Conservation (phyloP, 164 flowering plant genomes). For the Macadamia integrifolia region DNA sequence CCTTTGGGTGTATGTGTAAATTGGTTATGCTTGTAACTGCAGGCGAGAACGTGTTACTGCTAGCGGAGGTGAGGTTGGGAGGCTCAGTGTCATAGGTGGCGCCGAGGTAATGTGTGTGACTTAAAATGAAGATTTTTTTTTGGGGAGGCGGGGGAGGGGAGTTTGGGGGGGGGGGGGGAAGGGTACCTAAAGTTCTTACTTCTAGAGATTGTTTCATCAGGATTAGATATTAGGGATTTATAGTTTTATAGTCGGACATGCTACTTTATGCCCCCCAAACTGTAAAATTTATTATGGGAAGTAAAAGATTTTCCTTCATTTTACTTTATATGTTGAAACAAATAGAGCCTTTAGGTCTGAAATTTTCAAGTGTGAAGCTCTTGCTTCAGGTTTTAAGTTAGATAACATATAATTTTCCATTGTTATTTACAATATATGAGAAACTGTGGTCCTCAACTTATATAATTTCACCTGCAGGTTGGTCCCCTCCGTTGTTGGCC, state of each 20-base stretch:
- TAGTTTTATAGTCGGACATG: neutral
- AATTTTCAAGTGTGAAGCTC: too few relatives aligned
- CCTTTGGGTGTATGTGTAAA: conserved; percentile 3
- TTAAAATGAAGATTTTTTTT: too few relatives aligned
- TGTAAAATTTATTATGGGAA: too few relatives aligned
- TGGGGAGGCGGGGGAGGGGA: too few relatives aligned
- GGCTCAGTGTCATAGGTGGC: conserved; percentile 79
- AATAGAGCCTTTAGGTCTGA: neutral
- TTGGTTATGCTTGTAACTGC: conserved; percentile 18
- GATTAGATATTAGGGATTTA: neutral
- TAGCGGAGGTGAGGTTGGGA: conserved; percentile 94
- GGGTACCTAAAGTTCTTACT: too few relatives aligned
- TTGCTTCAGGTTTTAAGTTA: neutral
- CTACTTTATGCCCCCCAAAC: too few relatives aligned
- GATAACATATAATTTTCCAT: neutral
- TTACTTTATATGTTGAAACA: too few relatives aligned
- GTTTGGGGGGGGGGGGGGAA: too few relatives aligned
- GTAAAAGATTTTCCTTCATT: too few relatives aligned
- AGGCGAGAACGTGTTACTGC: conserved; percentile 91
- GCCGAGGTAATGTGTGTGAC: conserved; percentile 40
- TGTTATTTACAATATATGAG: neutral
- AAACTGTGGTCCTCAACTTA: conserved; percentile 2
- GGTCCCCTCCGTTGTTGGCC: conserved; percentile 98
- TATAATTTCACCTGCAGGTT: conserved; percentile 33
- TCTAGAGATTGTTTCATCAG: too few relatives aligned